Conservation (phyloP, 176 grass and related monocot species). For the Lolium perenne region DNA sequence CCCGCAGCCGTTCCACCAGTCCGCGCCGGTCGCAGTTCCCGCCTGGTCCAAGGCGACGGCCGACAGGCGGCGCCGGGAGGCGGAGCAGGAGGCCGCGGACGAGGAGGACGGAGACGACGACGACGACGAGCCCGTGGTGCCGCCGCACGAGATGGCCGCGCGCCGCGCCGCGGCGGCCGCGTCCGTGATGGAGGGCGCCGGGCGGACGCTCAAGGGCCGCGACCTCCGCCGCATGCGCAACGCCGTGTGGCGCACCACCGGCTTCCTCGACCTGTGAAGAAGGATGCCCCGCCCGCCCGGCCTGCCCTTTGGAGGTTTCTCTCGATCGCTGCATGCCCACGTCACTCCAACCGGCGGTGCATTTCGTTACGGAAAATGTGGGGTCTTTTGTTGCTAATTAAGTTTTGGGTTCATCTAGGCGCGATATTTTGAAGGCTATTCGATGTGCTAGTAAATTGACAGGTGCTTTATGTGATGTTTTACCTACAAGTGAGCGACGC, state of each 20-base stretch:
- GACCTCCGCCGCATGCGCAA: slow-evolving; percentile 85
- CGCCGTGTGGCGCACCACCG: slow-evolving; percentile 79
- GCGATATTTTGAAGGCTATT: slow-evolving; percentile 18
- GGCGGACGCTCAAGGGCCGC: slow-evolving; percentile 79
- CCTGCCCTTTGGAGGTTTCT: slow-evolving; percentile 51
- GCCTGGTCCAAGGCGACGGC: slow-evolving; percentile 58
- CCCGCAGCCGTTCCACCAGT: slow-evolving; percentile 54
- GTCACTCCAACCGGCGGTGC: slow-evolving; percentile 23
- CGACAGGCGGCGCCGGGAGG: slow-evolving; percentile 36
- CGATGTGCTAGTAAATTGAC: background rate
- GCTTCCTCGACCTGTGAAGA: slow-evolving; percentile 84
- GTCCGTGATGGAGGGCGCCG: slow-evolving; percentile 79
- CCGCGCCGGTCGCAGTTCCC: slow-evolving; percentile 72
- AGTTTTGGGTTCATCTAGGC: background rate
- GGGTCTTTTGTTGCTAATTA: slow-evolving; percentile 23
- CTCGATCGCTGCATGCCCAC: background rate
- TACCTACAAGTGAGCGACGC: too few species aligned
- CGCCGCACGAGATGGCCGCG: slow-evolving; percentile 69
- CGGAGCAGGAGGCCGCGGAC: slow-evolving; percentile 27
- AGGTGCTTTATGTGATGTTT: too few species aligned
- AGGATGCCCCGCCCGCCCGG: slow-evolving; percentile 29
- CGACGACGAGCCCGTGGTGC: slow-evolving; percentile 59
- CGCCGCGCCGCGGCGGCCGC: slow-evolving; percentile 57
- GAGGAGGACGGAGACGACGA: slow-evolving; percentile 28
- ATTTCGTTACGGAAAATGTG: slow-evolving; percentile 13